phyloP scores from a whole-genome alignment of 441 rosid genomes.

The Adansonia gregorii region DNA sequence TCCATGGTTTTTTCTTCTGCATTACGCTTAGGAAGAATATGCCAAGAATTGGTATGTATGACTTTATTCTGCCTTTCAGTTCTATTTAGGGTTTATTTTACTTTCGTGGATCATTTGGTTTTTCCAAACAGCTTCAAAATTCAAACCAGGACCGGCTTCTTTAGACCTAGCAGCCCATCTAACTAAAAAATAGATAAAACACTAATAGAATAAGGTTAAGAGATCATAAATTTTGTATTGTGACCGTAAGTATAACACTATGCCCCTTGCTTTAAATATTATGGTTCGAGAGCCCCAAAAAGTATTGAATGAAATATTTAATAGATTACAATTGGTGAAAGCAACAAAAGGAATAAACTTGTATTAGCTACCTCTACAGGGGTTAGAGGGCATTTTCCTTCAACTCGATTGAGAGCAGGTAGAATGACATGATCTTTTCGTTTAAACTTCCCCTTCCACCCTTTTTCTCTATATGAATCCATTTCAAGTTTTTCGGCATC shows the following conservation, averaged over 20 bases:
- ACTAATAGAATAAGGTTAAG: background rate
- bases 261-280: background rate
- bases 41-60: background rate
- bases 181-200: slow-evolving; percentile 1
- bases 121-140: background rate
- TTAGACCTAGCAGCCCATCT: background rate
- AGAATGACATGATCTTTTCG: slow-evolving; percentile 57
- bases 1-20: background rate
- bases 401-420: slow-evolving; percentile 77
- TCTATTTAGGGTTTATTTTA: slow-evolving; percentile 5
- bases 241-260: background rate
- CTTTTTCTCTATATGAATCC: slow-evolving; percentile 67
- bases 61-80: too few relatives aligned
- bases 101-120: background rate
- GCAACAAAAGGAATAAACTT: slow-evolving; percentile 19
- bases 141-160: background rate
- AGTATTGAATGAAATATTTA: slow-evolving; percentile 1
- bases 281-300: slow-evolving; percentile 21
- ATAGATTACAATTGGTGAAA: background rate
- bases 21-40: background rate
- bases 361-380: slow-evolving; percentile 76
- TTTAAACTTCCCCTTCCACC: slow-evolving; percentile 89
- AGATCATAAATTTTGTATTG: background rate
- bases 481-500: slow-evolving; percentile 65
- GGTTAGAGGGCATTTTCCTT: slow-evolving; percentile 93